These are phyloP conservation scores for Oryza meridionalis DNA, from an alignment of 176 grass and related monocot species.

Conservation along the genomic window DNA sequence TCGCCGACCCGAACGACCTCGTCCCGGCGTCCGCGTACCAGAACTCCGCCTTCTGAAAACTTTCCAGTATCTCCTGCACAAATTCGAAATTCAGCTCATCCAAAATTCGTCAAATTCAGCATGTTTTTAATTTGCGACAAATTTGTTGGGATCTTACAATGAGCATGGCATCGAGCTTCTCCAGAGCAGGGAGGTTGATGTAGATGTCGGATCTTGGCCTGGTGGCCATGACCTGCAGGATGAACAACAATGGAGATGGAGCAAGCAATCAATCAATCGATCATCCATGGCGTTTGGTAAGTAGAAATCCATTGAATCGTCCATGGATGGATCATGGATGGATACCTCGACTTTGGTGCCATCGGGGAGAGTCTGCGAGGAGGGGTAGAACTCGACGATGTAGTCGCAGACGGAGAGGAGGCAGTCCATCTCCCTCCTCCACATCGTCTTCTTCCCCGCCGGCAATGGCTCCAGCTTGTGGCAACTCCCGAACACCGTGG, in stretches of 20 bases:
- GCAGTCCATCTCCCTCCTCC: slow-evolving; percentile 98
- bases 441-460: slow-evolving; percentile 87
- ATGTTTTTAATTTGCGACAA: background rate
- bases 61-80: slow-evolving; percentile 85
- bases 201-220: slow-evolving; percentile 94
- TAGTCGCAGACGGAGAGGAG: slow-evolving; percentile 91
- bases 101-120: background rate
- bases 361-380: slow-evolving; percentile 73
- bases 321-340: background rate
- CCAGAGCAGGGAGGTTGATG: slow-evolving; percentile 91
- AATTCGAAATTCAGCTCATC: background rate
- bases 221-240: slow-evolving; percentile 80
- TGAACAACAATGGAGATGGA: background rate
- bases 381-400: slow-evolving; percentile 94
- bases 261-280: background rate
- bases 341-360: slow-evolving; percentile 85
- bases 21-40: slow-evolving; percentile 92
- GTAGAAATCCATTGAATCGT: background rate
- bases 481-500: slow-evolving; percentile 83
- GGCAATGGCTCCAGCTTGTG: slow-evolving; percentile 91
- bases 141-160: slow-evolving; percentile 52
- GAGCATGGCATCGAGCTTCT: slow-evolving; percentile 94
- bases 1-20: slow-evolving; percentile 62
- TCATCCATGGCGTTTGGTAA: background rate
- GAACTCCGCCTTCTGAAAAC: slow-evolving; percentile 90